Percentiles rank a stretch among this genome's conserved stretches.
Evolutionary conservation across 805 yeast genomes (phyloP).

Genomic region (Priceomyces haplophilus): DNA sequence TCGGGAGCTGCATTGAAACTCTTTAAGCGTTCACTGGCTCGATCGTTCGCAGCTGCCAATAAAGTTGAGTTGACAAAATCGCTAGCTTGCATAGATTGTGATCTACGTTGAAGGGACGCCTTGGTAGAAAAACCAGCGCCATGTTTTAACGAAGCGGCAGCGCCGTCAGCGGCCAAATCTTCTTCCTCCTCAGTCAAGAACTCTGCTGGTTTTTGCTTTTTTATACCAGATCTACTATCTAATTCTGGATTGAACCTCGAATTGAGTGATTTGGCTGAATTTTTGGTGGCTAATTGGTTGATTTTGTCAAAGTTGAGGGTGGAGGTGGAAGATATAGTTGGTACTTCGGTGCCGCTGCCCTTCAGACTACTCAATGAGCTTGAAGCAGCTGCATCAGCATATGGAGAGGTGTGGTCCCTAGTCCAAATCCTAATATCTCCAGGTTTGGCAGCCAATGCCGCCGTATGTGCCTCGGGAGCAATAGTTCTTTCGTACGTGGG

Average conservation of each 20-base stretch:
- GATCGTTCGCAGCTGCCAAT: constrained; percentile 46
- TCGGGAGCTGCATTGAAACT: constrained; percentile 26
- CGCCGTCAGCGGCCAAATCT: constrained; percentile 53
- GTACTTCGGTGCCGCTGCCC: constrained; percentile 24
- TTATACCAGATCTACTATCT: constrained; percentile 42
- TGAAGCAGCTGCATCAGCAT: constrained; percentile 51
- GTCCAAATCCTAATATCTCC: constrained; percentile 49
- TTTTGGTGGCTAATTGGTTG: constrained; percentile 32
- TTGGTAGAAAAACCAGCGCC: constrained; percentile 34
- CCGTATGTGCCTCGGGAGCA: constrained; percentile 61
- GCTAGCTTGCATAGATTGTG: constrained; percentile 37
- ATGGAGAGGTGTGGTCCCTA: constrained; percentile 42
- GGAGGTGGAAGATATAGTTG: constrained; percentile 41
- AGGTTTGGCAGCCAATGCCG: constrained; percentile 48
- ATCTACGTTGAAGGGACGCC: constrained; percentile 25
- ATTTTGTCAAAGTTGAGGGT: constrained; percentile 37
- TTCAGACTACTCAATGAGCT: constrained; percentile 18
- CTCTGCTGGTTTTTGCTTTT: constrained; percentile 21
- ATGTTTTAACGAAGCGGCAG: constrained; percentile 50
- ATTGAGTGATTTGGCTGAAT: constrained; percentile 38
- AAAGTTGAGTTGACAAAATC: constrained; percentile 46
- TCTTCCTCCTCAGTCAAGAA: constrained; percentile 41
- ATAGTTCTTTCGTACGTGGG: constrained; percentile 61
- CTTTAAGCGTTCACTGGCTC: constrained; percentile 43
- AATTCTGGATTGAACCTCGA: constrained; percentile 41